Percentiles rank a stretch among this genome's conserved stretches.
Evolutionary conservation across 2,329 filamentous ascomycete species (phyloP).

Genomic region (Xylaria polymorpha): DNA sequence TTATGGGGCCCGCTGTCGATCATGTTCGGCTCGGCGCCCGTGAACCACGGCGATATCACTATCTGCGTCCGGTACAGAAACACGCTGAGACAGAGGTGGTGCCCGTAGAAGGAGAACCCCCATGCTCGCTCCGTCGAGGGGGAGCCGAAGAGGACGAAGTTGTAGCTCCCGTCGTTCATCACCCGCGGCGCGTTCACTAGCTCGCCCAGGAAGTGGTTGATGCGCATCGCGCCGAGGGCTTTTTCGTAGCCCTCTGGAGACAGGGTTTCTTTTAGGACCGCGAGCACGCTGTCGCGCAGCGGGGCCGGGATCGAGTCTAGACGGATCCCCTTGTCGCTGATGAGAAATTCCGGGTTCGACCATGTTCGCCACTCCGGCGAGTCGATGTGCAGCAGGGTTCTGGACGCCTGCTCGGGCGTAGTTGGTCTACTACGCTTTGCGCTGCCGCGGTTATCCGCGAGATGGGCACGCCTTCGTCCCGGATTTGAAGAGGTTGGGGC

Average conservation of each 20-base stretch:
- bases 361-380: slow-evolving; percentile 77
- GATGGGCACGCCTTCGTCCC: slow-evolving; percentile 73
- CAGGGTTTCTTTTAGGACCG: slow-evolving; percentile 67
- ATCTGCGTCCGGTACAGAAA: slow-evolving; percentile 75
- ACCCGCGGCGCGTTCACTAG: slow-evolving; percentile 70
- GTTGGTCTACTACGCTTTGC: slow-evolving; percentile 56
- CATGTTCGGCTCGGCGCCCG: slow-evolving; percentile 81
- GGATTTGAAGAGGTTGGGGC: slow-evolving; percentile 65
- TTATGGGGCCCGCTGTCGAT: slow-evolving; percentile 73
- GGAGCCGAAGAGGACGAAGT: slow-evolving; percentile 75
- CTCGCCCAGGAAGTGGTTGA: slow-evolving; percentile 80
- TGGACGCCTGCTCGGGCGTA: slow-evolving; percentile 62
- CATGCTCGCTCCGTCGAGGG: slow-evolving; percentile 70
- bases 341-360: slow-evolving; percentile 79
- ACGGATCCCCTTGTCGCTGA: slow-evolving; percentile 75
- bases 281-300: slow-evolving; percentile 63
- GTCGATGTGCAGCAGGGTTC: slow-evolving; percentile 71
- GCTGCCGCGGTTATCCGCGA: slow-evolving; percentile 65
- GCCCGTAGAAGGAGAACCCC: slow-evolving; percentile 82
- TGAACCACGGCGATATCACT: slow-evolving; percentile 79
- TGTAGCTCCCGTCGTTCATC: slow-evolving; percentile 82
- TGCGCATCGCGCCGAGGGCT: slow-evolving; percentile 74
- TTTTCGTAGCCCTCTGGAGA: slow-evolving; percentile 79
- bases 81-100: slow-evolving; percentile 79
- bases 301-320: slow-evolving; percentile 67